Base-by-base conservation (phyloP, 805 yeast species). In the Kluyveromyces nonfermentans region DNA sequence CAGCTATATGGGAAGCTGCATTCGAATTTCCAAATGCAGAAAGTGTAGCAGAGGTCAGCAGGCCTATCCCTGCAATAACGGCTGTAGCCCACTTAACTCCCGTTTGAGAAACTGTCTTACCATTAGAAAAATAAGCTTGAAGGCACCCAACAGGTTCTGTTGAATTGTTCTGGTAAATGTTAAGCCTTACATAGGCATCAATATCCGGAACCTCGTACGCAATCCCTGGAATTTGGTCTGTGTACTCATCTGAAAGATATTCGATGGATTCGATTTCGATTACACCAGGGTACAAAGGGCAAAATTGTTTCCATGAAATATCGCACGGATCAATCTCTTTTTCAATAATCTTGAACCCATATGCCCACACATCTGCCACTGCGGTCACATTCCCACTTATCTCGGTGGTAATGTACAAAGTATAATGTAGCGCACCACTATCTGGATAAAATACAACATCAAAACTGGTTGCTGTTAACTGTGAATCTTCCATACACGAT, bases 51-150 rank as follows among this genome's bases (percentile, higher is more conserved):
- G 94, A 85, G 15, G 81, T 72, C 37, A 88, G 65, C 46, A 89
- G 64, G n/a, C 96, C 96, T 25, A 85, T 63, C 49, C 96, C 96
- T 1, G 95, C 87, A 54, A 88, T 71, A 17, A 82, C 81, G 1
- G 97, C 97, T 16, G 96, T 86, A 34, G 86, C 95, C 97, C 97
- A 89, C 64, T 85, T 83, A 46, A 82, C 88, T 51, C 85, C 85
- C 2, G 75, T 70, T 58, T 86, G 95, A 36, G 84, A 67, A 17
- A 87, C 90, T 2, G 94, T 80, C 55, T 80, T 84, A 32, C 89
- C 87, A 59, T 87, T 87, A 17, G 80, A 56, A 57, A 87, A 79
- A 46, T 74, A 74, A 15, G 86, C 79, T 58, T 84, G 90, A 45
- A 87, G 70, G 60, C 96, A 87, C 33, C 88, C 86, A 44, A 82